Base-by-base conservation (phyloP, 495 filamentous ascomycete genomes). In the Thozetella sp. region DNA sequence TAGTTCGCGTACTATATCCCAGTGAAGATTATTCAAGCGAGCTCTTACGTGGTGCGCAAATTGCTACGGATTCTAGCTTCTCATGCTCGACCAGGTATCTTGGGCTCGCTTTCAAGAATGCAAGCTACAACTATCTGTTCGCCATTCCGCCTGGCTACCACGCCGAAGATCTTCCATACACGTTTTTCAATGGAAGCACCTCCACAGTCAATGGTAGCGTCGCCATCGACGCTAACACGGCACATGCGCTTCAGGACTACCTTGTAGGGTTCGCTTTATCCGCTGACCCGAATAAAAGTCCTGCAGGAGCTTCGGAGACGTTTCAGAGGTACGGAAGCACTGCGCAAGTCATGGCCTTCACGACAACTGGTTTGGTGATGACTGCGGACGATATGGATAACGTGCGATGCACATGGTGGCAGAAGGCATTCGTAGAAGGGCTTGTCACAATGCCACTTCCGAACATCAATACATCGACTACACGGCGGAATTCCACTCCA, bases 81-180 rank as follows among this genome's bases (percentile, higher is more conserved):
- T 72, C 74, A 22, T 86, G 84, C 69, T 83, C 82, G 63, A 72
- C 76, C n/a, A 62, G 76, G 65, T 77, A 71, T 55, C 61, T 86
- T 3, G 66, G 67, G 48, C 60, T 59, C 57, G 82, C 73, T 4
- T 86, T 77, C 61, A 57, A 67, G 43, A 83, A 85, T 63, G 63
- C 80, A 27, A 82, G 81, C 1, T 86, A 81, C 63, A 70, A 77
- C 2, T 91, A 90, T 65, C 63, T 80, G 19, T 91, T 90, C 68
- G 80, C 74, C 63, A 74, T 90, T 52, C 77, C 81, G 10, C 86
- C 88, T 0, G 86, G 72, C 3, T 65, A 76, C 37, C 85, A 88
- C 59, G 81, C 76, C 12, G 52, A 74, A 10, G 85, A 88, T 65
- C 57, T 85, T 22, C 2, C 74, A n/a, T 88, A 83, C 57, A 83